Conservation (phyloP, 768 basidiomycete genomes). For the Lactarius indigo region DNA sequence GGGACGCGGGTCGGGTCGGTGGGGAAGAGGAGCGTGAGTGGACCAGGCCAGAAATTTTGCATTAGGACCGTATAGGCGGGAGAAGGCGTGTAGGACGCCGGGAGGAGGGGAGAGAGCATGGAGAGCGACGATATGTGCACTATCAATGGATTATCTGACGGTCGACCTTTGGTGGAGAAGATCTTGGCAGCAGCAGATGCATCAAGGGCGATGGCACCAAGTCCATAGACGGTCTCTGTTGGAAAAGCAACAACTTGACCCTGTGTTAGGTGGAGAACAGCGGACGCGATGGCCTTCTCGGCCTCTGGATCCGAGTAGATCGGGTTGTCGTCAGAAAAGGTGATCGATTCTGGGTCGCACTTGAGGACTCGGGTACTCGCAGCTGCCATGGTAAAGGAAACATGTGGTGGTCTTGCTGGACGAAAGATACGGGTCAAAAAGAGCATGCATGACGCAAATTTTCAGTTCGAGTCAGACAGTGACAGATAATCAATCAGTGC, state of each 20-base stretch:
- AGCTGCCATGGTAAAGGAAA: constrained; percentile 25
- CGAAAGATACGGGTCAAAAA: neutral
- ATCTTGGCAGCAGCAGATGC: constrained; percentile 63
- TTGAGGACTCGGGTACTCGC: constrained; percentile 43
- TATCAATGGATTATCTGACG: constrained; percentile 95
- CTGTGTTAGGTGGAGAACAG: constrained; percentile 51
- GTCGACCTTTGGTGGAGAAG: constrained; percentile 87
- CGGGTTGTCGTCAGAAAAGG: constrained; percentile 51
- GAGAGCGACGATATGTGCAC: constrained; percentile 84
- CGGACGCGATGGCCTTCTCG: constrained; percentile 48
- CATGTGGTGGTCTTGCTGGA: constrained; percentile 4
- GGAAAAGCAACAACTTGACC: constrained; percentile 79
- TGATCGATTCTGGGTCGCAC: constrained; percentile 62
- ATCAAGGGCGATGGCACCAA: constrained; percentile 82
- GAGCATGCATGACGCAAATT: neutral
- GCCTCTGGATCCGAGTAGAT: constrained; percentile 50
- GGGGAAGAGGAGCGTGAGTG: constrained; percentile 90
- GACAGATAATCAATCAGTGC: neutral
- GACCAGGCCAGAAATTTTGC: constrained; percentile 89
- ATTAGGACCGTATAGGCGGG: constrained; percentile 71
- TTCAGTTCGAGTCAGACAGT: neutral
- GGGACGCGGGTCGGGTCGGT: constrained; percentile 60
- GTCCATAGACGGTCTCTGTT: constrained; percentile 97
- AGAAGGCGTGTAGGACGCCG: constrained; percentile 57
- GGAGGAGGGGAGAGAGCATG: constrained; percentile 80